Evolutionary conservation across 2,329 filamentous ascomycete species (phyloP).

Genomic region (Neoascochyta sp.): DNA sequence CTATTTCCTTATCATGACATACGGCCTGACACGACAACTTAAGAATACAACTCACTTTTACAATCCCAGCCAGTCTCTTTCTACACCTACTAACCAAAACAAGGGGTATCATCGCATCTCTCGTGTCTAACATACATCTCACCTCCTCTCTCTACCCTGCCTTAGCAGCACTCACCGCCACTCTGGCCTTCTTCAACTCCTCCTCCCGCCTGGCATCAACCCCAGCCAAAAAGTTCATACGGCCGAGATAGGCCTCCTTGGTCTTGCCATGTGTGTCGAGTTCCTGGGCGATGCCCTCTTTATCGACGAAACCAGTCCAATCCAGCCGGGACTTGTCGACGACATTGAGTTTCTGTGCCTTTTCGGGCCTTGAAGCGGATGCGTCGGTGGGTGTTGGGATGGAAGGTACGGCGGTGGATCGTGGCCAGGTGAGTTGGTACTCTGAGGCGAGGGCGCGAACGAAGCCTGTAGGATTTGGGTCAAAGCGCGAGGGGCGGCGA

Average conservation of each 20-base stretch:
- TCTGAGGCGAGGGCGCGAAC: conserved; percentile 46
- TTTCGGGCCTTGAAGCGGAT: conserved; percentile 28
- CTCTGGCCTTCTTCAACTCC: conserved; percentile 51
- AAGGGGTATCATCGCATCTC: conserved; percentile 10
- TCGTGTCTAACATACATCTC: background rate
- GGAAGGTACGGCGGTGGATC: conserved; percentile 11
- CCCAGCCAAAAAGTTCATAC: conserved; percentile 60
- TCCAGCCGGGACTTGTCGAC: conserved; percentile 64
- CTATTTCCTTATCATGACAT: no score
- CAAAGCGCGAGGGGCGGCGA: conserved; percentile 49
- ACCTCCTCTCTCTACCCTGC: no score
- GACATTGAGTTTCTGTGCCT: conserved; percentile 60
- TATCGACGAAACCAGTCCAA: conserved; percentile 62
- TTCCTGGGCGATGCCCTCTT: conserved; percentile 59
- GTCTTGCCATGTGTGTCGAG: conserved; percentile 59
- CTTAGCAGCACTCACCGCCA: conserved; percentile 12
- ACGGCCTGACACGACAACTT: no score
- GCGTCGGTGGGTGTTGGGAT: conserved; percentile 16
- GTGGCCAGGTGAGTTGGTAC: conserved; percentile 42
- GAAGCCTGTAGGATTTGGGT: conserved; percentile 48
- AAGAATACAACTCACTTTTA: no score
- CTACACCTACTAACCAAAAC: no score
- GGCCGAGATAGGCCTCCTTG: conserved; percentile 58
- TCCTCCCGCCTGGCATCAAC: conserved; percentile 56
- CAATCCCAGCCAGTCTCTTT: no score